Conservation (phyloP, 805 yeast genomes). For the Lachancea mirantina region DNA sequence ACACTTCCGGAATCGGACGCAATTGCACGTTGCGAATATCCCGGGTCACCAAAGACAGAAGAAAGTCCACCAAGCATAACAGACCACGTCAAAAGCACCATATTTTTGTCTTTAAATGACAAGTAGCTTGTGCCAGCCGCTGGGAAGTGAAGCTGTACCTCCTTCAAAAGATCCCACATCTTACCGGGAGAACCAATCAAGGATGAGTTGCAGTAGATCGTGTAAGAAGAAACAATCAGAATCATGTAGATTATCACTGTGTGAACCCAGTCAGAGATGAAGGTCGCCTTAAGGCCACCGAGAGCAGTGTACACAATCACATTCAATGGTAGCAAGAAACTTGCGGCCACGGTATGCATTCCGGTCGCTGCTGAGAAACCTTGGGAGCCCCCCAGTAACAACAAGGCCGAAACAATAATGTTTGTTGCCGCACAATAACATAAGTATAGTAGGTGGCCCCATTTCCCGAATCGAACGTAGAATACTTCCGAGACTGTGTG, state of each 20-base stretch:
- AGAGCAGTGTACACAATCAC: slow-evolving; percentile 42
- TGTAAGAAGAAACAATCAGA: slow-evolving; percentile 31
- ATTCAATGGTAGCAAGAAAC: slow-evolving; percentile 39
- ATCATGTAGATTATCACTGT: slow-evolving; percentile 39
- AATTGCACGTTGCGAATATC: slow-evolving; percentile 37
- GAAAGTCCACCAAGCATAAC: slow-evolving; percentile 30
- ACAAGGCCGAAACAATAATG: slow-evolving; percentile 33
- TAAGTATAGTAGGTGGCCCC: slow-evolving; percentile 32
- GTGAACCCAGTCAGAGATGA: slow-evolving; percentile 46
- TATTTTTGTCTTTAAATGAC: slow-evolving; percentile 28
- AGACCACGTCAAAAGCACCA: slow-evolving; percentile 28
- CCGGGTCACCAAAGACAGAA: slow-evolving; percentile 33
- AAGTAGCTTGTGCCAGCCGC: slow-evolving; percentile 29
- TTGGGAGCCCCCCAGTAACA: slow-evolving; percentile 41
- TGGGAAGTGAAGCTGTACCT: slow-evolving; percentile 30
- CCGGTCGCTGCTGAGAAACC: slow-evolving; percentile 37
- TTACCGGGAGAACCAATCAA: slow-evolving; percentile 39
- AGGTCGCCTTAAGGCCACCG: slow-evolving; percentile 48
- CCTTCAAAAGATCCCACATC: slow-evolving; percentile 37
- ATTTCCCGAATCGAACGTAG: slow-evolving; percentile 32
- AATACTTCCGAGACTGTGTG: slow-evolving; percentile 38
- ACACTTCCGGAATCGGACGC: slow-evolving; percentile 34
- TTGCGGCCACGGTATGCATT: slow-evolving; percentile 40
- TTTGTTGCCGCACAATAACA: slow-evolving; percentile 36
- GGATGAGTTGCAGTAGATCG: slow-evolving; percentile 32